Evolutionary conservation across 106 monocot genomes (phyloP), one percentile per base, ranked within the genome.

Genomic region (Acorus calamus): DNA sequence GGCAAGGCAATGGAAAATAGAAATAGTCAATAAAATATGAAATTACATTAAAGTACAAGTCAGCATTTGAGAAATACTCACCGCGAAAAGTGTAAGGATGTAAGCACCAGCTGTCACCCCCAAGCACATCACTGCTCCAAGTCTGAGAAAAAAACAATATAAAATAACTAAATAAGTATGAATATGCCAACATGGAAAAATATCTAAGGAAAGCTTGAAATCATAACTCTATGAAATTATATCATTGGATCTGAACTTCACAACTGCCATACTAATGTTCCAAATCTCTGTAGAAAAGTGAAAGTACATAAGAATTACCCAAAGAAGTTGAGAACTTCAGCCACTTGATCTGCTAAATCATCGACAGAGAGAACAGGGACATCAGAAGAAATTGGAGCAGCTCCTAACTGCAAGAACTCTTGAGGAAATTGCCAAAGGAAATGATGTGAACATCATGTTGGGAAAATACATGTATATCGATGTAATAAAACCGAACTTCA

Each of bases 81-180:
- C 88, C 59, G 88, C 84, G 63, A 88, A 88, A 53, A 84, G 84
- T 11, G 88, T 76, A 11, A 88, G 81, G 65, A 88, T 69, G 63
- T 88, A 88, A 67, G 88, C 88, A 55, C 88, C 88, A 42, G 88
- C 88, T 61, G 81, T 73, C 4, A 81, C 88, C 14, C 88, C 88
- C 81, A 88, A 69, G 67, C 88, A 88, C 81, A 88, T 84, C 4
- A 83, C 83, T 4, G 76, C 66, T 53, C 78, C 82, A 44, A 86
- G 69, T 45, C 86, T 86, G 73, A 12, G 72, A 61, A 55, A 28
- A 53, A 52, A 42, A 78, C 47, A 52, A 53, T 41, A 9, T 57
- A 56, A n/a, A 2, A 11, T 3, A 57, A 41, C 10, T 69, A 5
- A 51, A 52, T 60, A 60, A 44, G 45, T 52, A 56, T 52, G 52